Evolutionary conservation across 1,139 yeast species (phyloP).

Genomic region (Protomyces lactucae-debilis): DNA sequence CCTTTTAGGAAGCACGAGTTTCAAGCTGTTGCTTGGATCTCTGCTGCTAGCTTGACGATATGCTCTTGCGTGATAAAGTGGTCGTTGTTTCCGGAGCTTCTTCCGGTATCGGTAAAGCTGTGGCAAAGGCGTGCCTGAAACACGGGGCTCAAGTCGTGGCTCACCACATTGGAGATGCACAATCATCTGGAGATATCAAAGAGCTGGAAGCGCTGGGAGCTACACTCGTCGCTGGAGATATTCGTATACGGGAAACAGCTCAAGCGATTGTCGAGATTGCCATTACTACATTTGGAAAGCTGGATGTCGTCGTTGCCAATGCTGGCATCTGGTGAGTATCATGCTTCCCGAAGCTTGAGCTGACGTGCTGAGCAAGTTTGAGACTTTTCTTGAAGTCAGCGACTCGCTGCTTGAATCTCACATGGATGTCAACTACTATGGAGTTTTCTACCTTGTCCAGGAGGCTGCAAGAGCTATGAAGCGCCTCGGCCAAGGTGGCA

Average conservation of each 20-base stretch:
- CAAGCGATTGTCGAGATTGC: constrained; percentile 40
- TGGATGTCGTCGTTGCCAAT: constrained; percentile 47
- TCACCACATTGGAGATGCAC: constrained; percentile 34
- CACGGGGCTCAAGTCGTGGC: constrained; percentile 35
- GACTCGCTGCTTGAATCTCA: constrained; percentile 45
- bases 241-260: constrained; percentile 44
- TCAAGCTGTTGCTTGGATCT: too few relatives aligned
- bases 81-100: constrained; percentile 46
- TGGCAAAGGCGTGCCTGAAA: constrained; percentile 40
- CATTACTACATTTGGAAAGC: constrained; percentile 43
- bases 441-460: constrained; percentile 46
- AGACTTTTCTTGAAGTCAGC: constrained; percentile 42
- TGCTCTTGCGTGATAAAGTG: constrained; percentile 28
- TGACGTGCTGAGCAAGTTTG: constrained; percentile 34
- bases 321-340: constrained; percentile 45
- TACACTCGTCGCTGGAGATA: constrained; percentile 44
- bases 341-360: neutral
- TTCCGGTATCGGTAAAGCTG: constrained; percentile 42
- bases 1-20: too few relatives aligned
- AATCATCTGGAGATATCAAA: neutral
- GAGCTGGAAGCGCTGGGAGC: constrained; percentile 24
- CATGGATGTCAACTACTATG: constrained; percentile 45
- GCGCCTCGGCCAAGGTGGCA: constrained; percentile 48
- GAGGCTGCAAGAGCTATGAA: constrained; percentile 49
- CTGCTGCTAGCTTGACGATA: too few relatives aligned